Evolutionary conservation across 768 basidiomycete genomes (phyloP).

Genomic region (Kwoniella dendrophila): DNA sequence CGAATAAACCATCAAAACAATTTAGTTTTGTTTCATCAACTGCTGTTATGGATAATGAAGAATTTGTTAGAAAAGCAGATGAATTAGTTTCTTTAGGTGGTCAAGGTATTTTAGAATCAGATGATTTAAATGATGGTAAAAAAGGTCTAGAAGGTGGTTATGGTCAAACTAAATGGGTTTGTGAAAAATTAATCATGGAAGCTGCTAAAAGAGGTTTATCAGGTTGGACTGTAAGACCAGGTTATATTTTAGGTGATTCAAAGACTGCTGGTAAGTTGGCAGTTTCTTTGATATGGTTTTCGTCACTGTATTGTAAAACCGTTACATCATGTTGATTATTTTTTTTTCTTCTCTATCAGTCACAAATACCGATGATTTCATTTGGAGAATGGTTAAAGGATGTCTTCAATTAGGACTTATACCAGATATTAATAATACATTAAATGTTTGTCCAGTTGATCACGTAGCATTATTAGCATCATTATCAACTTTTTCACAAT

Average conservation of each 20-base stretch:
- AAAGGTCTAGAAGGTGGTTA: slow-evolving; percentile 81
- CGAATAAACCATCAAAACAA: slow-evolving; percentile 65
- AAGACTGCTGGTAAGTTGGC: slow-evolving; percentile 70
- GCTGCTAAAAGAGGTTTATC: slow-evolving; percentile 81
- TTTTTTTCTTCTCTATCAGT: slow-evolving; percentile 60
- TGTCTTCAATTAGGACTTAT: slow-evolving; percentile 94
- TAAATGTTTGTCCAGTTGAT: slow-evolving; percentile 98
- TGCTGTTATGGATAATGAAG: slow-evolving; percentile 86
- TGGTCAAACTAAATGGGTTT: slow-evolving; percentile 98
- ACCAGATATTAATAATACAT: slow-evolving; percentile 95
- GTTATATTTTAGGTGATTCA: slow-evolving; percentile 95
- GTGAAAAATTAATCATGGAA: slow-evolving; percentile 89
- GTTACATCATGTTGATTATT: background rate
- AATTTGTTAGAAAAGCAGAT: slow-evolving; percentile 86
- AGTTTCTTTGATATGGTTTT: background rate
- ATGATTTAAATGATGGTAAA: slow-evolving; percentile 84
- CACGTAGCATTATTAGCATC: slow-evolving; percentile 84
- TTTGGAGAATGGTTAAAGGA: slow-evolving; percentile 98
- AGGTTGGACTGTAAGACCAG: slow-evolving; percentile 86
- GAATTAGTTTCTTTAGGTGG: slow-evolving; percentile 61
- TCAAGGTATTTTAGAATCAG: slow-evolving; percentile 76
- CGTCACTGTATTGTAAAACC: background rate
- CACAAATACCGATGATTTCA: slow-evolving; percentile 98
- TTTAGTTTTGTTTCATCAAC: slow-evolving; percentile 94
- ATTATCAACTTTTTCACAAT: slow-evolving; percentile 65